Evolutionary conservation across 2,329 filamentous ascomycete genomes (phyloP).

Genomic region (Colletotrichum melonis): DNA sequence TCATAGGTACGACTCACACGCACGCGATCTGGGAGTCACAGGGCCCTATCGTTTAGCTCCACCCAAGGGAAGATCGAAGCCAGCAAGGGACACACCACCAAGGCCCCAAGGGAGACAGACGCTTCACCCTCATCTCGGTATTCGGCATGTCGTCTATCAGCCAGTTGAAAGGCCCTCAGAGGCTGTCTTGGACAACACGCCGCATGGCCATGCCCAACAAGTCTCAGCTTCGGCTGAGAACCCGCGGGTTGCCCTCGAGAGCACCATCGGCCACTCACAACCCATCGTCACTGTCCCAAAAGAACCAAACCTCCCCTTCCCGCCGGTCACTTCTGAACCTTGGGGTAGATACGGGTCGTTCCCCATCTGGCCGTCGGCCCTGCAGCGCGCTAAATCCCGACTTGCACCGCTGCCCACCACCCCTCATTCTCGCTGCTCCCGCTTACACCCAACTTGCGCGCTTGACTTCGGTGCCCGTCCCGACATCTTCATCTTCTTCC

Average conservation of each 20-base stretch:
- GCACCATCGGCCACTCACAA: not conserved
- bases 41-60: conserved; percentile 22
- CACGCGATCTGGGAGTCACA: conserved; percentile 23
- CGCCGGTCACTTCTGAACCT: conserved; percentile 9
- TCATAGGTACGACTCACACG: conserved; percentile 25
- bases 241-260: not conserved
- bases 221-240: conserved; percentile 1
- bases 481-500: conserved; percentile 5
- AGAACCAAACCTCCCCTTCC: not conserved
- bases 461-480: conserved; percentile 19
- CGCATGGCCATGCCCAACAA: not conserved
- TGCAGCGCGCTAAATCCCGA: conserved; percentile 30
- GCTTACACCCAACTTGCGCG: conserved; percentile 24
- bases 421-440: conserved; percentile 29
- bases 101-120: not conserved
- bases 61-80: not conserved
- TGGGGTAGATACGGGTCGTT: conserved; percentile 22
- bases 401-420: conserved; percentile 16
- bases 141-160: conserved; percentile 15
- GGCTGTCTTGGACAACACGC: conserved; percentile 15
- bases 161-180: conserved; percentile 14
- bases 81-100: not conserved
- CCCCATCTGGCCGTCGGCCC: conserved; percentile 27
- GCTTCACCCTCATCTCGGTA: not conserved
- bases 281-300: not conserved